phyloP scores from a whole-genome alignment of 208 protist genomes.

The Endotrypanum monterogeii region DNA sequence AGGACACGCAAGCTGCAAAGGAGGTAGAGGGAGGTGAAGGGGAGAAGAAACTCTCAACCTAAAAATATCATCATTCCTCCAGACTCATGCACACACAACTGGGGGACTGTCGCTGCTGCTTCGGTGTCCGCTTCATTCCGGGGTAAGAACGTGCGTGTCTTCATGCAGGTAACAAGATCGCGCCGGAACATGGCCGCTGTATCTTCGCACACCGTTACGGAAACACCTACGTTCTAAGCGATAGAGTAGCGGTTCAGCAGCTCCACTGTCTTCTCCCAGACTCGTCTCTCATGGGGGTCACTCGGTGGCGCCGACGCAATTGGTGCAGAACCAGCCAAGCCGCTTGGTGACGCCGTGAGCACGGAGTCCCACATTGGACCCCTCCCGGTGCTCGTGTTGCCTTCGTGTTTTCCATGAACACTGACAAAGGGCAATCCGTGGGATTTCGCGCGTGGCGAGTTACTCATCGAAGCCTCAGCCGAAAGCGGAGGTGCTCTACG shows the following conservation, averaged over 20 bases:
- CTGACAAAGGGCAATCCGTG: neutral
- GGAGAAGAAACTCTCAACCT: neutral
- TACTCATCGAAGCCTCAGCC: neutral
- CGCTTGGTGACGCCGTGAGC: neutral
- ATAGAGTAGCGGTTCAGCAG: constrained; percentile 46
- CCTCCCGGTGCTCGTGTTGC: neutral
- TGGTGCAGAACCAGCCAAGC: neutral
- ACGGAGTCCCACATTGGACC: neutral
- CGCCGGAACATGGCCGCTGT: neutral
- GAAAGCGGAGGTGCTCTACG: neutral
- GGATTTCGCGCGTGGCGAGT: neutral
- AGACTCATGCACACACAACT: too few relatives aligned
- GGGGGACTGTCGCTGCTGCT: neutral
- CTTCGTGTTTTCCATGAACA: neutral
- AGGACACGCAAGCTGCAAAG: neutral
- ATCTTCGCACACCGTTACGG: neutral
- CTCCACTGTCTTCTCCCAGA: constrained; percentile 52
- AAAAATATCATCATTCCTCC: neutral
- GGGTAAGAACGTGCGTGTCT: neutral
- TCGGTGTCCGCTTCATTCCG: neutral
- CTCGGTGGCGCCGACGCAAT: neutral
- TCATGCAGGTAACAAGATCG: neutral
- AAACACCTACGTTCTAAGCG: neutral
- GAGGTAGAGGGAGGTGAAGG: neutral
- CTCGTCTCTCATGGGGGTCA: constrained; percentile 42